Evolutionary conservation across 257 asterid genomes (phyloP), one percentile per base, ranked within the genome.

Genomic region (Penstemon eatonii): DNA sequence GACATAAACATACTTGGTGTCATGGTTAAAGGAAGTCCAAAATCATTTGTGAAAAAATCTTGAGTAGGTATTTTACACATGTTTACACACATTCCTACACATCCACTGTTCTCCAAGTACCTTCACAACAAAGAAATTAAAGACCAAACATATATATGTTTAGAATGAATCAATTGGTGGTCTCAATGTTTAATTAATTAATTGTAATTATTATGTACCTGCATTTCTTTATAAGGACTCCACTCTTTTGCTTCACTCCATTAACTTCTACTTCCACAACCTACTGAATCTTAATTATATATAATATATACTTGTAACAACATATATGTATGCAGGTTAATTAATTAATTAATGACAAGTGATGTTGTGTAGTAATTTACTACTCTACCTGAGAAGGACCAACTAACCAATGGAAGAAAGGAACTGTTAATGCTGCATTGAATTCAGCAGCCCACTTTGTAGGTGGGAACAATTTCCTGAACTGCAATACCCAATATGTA

Each of bases 51-150:
- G 87, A 93, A 93, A 63, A 93, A 93, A 69, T 90, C 96, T 76
- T 93, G 99, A 1, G 99, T 93, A 1, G 99, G 99, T 75, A 90
- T 88, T 80, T 93, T 88, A 81, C 99, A 93, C 96, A 93, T 86
- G 75, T 93, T 93, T 11, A 93, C 83, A 42, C 99, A 93, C 96
- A 88, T 83, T 69, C 97, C 99, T 37, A 90, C 95, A 60, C 99
- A 93, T 0, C 97, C 96, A 62, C 96, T 90, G 83, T 88, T 93
- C 87, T 93, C 99, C 84, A 90, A 55, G 76, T 93, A 89, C 96
- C 96, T 90, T 58, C n/a, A 25, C 33, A 25, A 1, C 2, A 25
- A 25, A 25, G 33, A 15, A n/a, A n/a, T n/a, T n/a, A n/a, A 15
- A 15, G 18, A 15, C 18, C 18, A 15, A 15, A 15, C 18, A 15